Base-by-base conservation (phyloP, 2,329 filamentous ascomycete species). In the Fusarium devonianum region DNA sequence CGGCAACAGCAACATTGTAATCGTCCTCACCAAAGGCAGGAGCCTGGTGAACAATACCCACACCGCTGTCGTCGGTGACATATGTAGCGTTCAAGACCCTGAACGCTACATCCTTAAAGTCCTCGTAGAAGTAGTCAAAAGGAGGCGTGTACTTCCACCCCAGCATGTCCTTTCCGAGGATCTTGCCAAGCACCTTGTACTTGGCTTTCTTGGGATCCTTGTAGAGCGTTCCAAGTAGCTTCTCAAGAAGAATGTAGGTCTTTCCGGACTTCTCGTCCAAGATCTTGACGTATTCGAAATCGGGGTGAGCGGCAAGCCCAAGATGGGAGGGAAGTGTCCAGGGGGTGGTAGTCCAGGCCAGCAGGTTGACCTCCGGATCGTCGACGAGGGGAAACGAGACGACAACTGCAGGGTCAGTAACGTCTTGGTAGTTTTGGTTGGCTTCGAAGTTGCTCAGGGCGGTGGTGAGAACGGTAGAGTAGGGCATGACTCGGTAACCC, bases 151-250 rank as follows among this genome's bases (percentile, higher is more conserved):
- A 97, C 69, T 86, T 88, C 89, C 90, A 95, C 28, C 89, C 91
- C 22, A 90, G 75, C 86, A 97, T 91, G 35, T 92, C 87, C 58
- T 85, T 88, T 37, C 93, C 93, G 73, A 86, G 89, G 62, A 95
- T 74, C 66, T 88, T 92, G 56, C 88, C 82, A 11, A 96, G 69
- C 40, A 94, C 79, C 77, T 90, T 91, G 75, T 86, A 96, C 70
- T 96, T 95, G 38, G 92, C 92, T 77, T 96, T 96, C 77, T 96
- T 97, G 7, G 89, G 89, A 62, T 96, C 91, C 72, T 97, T 97
- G 78, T 96, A 97, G 2, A 97, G 78, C 5, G 89, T 93, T 48
- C 82, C 81, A 22, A 97, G 79, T 23, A 94, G 80, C 47, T 89
- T 85, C 69, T 97, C 92, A 16, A 96, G 79, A 28, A 96, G 79